phyloP scores from a whole-genome alignment of 441 rosid genomes.

The Euphorbia schlechtendalii region DNA sequence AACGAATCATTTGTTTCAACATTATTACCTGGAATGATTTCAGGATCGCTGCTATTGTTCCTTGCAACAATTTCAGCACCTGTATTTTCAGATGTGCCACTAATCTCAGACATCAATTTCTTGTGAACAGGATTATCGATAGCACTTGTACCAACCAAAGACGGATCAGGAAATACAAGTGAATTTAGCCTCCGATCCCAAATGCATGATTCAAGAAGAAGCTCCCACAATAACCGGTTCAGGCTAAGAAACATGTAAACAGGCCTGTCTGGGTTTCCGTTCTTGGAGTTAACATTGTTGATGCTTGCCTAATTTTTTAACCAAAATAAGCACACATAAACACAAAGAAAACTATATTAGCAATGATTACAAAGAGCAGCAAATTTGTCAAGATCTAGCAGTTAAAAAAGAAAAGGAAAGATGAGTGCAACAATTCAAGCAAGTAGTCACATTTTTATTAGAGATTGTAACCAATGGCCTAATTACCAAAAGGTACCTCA shows the following conservation, averaged over 20 bases:
- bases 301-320: conserved; percentile 32
- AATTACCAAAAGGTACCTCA: too few species aligned
- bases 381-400: not conserved
- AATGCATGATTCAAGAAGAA: conserved; percentile 62
- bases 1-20: too few species aligned
- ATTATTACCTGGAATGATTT: too few species aligned
- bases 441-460: not conserved
- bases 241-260: conserved; percentile 47
- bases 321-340: not conserved
- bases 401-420: not conserved
- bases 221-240: conserved; percentile 72
- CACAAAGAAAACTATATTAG: conserved; percentile 4
- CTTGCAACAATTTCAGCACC: conserved; percentile 18
- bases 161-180: conserved; percentile 46
- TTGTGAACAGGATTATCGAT: conserved; percentile 27
- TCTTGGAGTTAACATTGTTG: conserved; percentile 34
- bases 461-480: too few species aligned
- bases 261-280: conserved; percentile 35
- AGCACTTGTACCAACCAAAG: conserved; percentile 29
- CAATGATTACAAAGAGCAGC: not conserved
- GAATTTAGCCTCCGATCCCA: conserved; percentile 81
- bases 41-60: not conserved
- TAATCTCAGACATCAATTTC: conserved; percentile 25
- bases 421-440: not conserved
- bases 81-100: conserved; percentile 17